phyloP scores from a whole-genome alignment of 139 green algal genomes.

The Eudorina sp. region DNA sequence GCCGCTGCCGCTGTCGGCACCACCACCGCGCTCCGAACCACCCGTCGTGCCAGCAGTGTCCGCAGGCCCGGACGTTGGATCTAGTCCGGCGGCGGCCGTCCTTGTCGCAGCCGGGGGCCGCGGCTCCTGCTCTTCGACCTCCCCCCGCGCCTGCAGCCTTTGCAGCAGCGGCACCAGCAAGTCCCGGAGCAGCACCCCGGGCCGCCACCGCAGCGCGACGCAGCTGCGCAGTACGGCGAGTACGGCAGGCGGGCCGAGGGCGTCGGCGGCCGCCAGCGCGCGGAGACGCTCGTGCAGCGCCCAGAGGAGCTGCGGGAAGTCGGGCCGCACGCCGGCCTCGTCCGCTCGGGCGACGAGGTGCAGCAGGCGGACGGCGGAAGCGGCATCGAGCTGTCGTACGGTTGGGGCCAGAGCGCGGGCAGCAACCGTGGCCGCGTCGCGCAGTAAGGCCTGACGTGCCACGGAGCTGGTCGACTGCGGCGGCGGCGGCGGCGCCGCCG shows the following conservation, averaged over 20 bases:
- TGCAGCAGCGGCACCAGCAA: constrained; percentile 22
- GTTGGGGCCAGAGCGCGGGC: not conserved
- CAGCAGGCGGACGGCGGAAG: not conserved
- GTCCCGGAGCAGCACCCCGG: constrained; percentile 2
- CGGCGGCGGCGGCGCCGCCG: not conserved
- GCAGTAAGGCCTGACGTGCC: not conserved
- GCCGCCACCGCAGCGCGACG: not conserved
- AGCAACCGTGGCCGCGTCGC: not conserved
- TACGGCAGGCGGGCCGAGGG: not conserved
- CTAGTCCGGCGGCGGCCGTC: no score
- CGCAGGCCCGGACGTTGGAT: no score
- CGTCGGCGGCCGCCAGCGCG: not conserved
- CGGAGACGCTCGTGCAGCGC: constrained; percentile 38
- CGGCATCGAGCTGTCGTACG: not conserved
- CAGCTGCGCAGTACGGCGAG: constrained; percentile 20
- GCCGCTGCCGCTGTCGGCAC: no score
- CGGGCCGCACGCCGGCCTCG: not conserved
- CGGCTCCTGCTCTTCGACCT: not conserved
- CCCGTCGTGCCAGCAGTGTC: no score
- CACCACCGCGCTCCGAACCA: no score
- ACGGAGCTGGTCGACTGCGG: not conserved
- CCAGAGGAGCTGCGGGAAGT: constrained; percentile 3
- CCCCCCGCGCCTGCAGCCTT: not conserved
- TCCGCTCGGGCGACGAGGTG: not conserved
- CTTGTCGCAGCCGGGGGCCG: not conserved